Percentiles rank a stretch among this genome's conserved stretches.
phyloP scores from a whole-genome alignment of 305 asterid species.

The Stenogyne calaminthoides region DNA sequence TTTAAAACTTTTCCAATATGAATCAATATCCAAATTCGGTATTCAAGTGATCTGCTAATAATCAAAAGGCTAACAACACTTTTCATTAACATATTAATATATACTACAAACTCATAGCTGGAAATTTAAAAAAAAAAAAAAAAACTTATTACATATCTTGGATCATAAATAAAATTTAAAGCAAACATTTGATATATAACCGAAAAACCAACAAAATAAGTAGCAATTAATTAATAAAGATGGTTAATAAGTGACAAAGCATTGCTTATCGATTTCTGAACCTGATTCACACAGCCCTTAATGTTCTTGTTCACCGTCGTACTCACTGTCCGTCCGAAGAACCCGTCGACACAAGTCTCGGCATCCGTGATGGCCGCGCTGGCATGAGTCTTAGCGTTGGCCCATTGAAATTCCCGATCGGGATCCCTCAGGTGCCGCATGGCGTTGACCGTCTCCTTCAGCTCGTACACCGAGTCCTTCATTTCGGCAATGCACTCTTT shows the following conservation, averaged over 20 bases:
- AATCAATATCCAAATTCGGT: too few relatives aligned
- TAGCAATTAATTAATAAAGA: conserved; percentile 13
- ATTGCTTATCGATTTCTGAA: conserved; percentile 52
- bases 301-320: conserved; percentile 42
- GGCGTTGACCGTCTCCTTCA: conserved; percentile 46
- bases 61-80: too few relatives aligned
- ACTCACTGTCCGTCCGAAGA: conserved; percentile 38
- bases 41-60: too few relatives aligned
- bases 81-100: too few relatives aligned
- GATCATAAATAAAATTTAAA: too few relatives aligned
- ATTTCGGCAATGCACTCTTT: conserved; percentile 62
- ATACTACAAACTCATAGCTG: too few relatives aligned
- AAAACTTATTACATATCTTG: too few relatives aligned
- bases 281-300: conserved; percentile 26
- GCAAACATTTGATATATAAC: too few relatives aligned
- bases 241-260: conserved; percentile 70
- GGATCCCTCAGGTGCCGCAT: conserved; percentile 41
- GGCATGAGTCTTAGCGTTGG: conserved; percentile 72
- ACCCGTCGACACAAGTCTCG: conserved; percentile 69
- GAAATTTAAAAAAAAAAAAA: too few relatives aligned
- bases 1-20: too few relatives aligned
- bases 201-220: too few relatives aligned
- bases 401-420: conserved; percentile 63
- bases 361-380: conserved; percentile 82
- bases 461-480: conserved; percentile 55